These are phyloP conservation scores for Mycena epipterygia DNA, from an alignment of 768 basidiomycete species.

Conservation along the genomic window DNA sequence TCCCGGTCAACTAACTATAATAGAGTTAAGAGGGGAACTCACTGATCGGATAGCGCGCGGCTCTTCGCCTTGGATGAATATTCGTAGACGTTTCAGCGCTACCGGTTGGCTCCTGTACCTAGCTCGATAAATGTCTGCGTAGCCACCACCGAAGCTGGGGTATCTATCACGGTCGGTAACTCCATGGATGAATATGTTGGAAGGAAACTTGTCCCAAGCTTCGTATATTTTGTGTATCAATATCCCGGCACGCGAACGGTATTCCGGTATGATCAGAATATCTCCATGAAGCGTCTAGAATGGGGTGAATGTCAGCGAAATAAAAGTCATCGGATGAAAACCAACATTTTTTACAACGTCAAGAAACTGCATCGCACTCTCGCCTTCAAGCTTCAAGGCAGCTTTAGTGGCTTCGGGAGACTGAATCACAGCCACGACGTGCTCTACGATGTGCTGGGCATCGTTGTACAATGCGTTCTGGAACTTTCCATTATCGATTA, in stretches of 20 bases:
- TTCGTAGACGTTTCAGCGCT: background rate
- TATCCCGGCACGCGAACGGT: background rate
- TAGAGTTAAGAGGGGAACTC: background rate
- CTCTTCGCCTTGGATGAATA: background rate
- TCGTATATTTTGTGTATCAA: background rate
- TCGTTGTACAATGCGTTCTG: background rate
- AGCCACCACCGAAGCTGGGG: background rate
- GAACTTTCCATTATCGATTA: background rate
- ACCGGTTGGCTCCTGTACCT: background rate
- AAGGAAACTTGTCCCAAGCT: background rate
- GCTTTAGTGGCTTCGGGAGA: background rate
- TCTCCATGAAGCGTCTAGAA: background rate
- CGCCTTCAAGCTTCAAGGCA: background rate
- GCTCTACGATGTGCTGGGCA: background rate
- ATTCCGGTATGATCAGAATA: background rate
- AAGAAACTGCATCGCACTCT: background rate
- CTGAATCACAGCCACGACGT: background rate
- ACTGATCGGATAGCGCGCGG: conserved; percentile 1
- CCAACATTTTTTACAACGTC: background rate
- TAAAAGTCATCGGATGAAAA: background rate
- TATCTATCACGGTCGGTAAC: background rate
- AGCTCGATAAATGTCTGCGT: background rate
- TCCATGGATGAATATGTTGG: background rate
- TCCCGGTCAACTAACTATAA: background rate
- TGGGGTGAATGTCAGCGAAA: background rate